Conservation (phyloP, 371 early-diverging fungal species). For the Apophysomyces elegans region DNA sequence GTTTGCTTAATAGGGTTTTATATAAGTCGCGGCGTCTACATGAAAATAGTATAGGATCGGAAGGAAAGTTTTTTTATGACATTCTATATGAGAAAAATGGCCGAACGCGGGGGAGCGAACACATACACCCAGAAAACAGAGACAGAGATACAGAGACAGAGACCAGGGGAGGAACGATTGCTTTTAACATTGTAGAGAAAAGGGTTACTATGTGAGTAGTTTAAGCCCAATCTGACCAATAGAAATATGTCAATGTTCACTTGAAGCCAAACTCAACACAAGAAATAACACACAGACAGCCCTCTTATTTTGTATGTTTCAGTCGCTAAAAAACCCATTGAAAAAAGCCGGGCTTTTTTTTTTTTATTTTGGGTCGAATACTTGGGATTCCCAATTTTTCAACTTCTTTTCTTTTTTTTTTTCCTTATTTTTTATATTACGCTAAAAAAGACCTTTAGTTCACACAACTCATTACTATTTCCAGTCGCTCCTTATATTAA, state of each 20-base stretch:
- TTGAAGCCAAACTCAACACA: not conserved
- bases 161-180: too few species aligned
- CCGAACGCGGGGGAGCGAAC: constrained; percentile 2
- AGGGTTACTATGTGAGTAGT: constrained; percentile 6
- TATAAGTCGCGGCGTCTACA: constrained; percentile 3
- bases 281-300: too few species aligned
- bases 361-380: constrained; percentile 22
- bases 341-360: constrained; percentile 21
- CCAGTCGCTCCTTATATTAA: constrained; percentile 16
- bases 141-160: too few species aligned
- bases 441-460: not conserved
- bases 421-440: constrained; percentile 22
- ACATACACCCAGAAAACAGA: constrained; percentile 5
- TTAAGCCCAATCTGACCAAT: not conserved
- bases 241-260: too few species aligned
- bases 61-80: not conserved
- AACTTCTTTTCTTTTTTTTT: constrained; percentile 16
- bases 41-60: constrained; percentile 17
- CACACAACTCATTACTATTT: constrained; percentile 29
- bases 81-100: not conserved
- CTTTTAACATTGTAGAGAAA: constrained; percentile 7
- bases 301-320: constrained; percentile 34
- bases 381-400: not conserved
- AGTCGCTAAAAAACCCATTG: not conserved
- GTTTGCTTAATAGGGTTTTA: not conserved